Evolutionary conservation across 2,329 filamentous ascomycete species (phyloP).

Genomic region (Beauveria medogensis): DNA sequence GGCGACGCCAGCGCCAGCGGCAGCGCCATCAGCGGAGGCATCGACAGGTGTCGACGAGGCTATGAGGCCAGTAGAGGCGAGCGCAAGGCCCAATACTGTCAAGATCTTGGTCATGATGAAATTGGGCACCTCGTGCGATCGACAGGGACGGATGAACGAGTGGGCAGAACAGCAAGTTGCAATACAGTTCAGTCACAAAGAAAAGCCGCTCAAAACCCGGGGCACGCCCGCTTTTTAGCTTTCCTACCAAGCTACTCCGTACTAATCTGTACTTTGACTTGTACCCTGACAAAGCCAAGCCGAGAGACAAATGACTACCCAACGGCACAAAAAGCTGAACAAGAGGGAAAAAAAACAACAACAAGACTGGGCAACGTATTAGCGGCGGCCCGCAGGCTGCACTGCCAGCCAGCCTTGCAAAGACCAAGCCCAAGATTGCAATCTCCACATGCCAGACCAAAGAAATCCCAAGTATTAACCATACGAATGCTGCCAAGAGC

Average conservation of each 20-base stretch:
- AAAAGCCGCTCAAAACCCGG: neutral
- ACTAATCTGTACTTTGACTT: too few species aligned
- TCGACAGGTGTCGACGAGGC: neutral
- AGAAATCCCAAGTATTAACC: neutral
- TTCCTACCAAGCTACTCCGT: neutral
- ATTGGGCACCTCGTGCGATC: neutral
- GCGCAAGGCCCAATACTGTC: constrained; percentile 2
- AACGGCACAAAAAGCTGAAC: neutral
- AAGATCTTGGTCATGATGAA: constrained; percentile 7
- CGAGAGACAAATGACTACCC: too few species aligned
- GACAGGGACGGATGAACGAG: neutral
- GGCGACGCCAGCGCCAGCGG: neutral
- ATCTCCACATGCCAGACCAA: constrained; percentile 5
- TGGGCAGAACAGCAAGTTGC: neutral
- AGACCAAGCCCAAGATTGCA: neutral
- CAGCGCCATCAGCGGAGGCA: neutral
- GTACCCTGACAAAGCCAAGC: too few species aligned
- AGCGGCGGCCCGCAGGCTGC: neutral
- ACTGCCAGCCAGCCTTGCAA: neutral
- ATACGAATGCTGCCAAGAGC: neutral
- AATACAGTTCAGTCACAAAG: too few species aligned
- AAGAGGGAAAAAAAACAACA: neutral
- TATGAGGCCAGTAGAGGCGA: constrained; percentile 4
- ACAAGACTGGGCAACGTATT: neutral
- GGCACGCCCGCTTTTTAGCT: constrained; percentile 1